Evolutionary conservation across 1,284 basidiomycete species (phyloP), one percentile per base, ranked within the genome.

Genomic region (Rhizoctonia solani): DNA sequence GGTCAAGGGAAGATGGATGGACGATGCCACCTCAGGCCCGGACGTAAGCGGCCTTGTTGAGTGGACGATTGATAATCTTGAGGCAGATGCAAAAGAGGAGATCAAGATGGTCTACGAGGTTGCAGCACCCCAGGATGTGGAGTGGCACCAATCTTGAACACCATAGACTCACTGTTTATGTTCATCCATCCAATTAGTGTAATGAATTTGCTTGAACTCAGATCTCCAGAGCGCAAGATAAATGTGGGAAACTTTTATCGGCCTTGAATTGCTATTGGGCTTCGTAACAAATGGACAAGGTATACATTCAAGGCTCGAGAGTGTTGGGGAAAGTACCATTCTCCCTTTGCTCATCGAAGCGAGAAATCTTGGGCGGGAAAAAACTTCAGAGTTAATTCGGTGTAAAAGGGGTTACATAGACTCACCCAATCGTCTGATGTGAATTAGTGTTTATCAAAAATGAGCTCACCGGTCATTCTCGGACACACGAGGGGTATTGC

Each of bases 301-400:
- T 68, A 37, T 54, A 67, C 58, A 56, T 53, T 84, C 79, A 89
- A 72, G 88, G 88, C 75, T 95, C 91, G 74, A 95, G 80, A 21
- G 90, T 92, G 27, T 91, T 90, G 50, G 94, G 93, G 88, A 98
- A 98, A 44, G 89, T 92, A 71, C 92, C 92, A 73, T 79, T 87
- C 78, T 97, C 94, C 76, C 94, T 86, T 80, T 97, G 93, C 70
- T 96, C 94, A 76, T 96, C 93, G 82, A 90, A 98, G 80, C 88
- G 92, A 72, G 80, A 75, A 76, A 90, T 87, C 94, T 94, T n/a
- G n/a, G n/a, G n/a, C n/a, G n/a, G n/a, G 1, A 52, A 25, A 53
- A 54, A 73, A 52, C 55, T 47, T 55, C 42, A 71, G 68, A 69
- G 23, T 70, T 68, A 72, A 44, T 25, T 53, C 50, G 34, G 66